Evolutionary conservation across 208 protist genomes (phyloP).

Genomic region (Leptomonas pyrrhocoris): DNA sequence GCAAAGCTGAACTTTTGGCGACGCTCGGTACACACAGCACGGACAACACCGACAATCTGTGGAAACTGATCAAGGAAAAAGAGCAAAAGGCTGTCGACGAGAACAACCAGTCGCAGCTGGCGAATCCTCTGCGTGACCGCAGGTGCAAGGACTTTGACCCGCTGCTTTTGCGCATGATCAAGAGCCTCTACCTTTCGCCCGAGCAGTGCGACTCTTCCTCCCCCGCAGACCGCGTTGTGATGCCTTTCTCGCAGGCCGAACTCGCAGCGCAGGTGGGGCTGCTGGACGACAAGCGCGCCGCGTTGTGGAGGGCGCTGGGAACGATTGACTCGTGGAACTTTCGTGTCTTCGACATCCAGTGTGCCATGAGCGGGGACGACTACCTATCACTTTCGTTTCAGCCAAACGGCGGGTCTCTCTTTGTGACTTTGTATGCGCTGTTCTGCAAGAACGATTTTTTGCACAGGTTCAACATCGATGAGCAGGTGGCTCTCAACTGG

Average conservation of each 20-base stretch:
- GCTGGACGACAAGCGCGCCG: slow-evolving; percentile 45
- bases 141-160: slow-evolving; percentile 83
- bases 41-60: slow-evolving; percentile 43
- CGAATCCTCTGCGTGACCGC: slow-evolving; percentile 65
- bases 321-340: slow-evolving; percentile 88
- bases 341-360: slow-evolving; percentile 85
- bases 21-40: slow-evolving; percentile 39
- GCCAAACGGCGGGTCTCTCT: slow-evolving; percentile 76
- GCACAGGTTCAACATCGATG: slow-evolving; percentile 91
- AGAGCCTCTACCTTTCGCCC: slow-evolving; percentile 68
- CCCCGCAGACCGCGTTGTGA: slow-evolving; percentile 66
- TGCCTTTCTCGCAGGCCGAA: slow-evolving; percentile 62
- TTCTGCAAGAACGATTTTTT: slow-evolving; percentile 85
- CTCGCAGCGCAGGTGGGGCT: slow-evolving; percentile 38
- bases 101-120: slow-evolving; percentile 39
- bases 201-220: slow-evolving; percentile 52
- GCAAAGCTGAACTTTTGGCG: slow-evolving; percentile 64
- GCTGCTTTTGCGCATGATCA: slow-evolving; percentile 82
- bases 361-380: slow-evolving; percentile 77
- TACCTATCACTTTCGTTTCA: slow-evolving; percentile 64
- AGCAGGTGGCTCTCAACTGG: slow-evolving; percentile 90
- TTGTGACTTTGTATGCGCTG: slow-evolving; percentile 88
- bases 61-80: slow-evolving; percentile 47
- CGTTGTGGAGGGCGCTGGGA: slow-evolving; percentile 71
- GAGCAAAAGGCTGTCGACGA: slow-evolving; percentile 30